Base-by-base conservation (phyloP, 192 early-diverging fungal genomes). In the Umbelopsis ramanniana region DNA sequence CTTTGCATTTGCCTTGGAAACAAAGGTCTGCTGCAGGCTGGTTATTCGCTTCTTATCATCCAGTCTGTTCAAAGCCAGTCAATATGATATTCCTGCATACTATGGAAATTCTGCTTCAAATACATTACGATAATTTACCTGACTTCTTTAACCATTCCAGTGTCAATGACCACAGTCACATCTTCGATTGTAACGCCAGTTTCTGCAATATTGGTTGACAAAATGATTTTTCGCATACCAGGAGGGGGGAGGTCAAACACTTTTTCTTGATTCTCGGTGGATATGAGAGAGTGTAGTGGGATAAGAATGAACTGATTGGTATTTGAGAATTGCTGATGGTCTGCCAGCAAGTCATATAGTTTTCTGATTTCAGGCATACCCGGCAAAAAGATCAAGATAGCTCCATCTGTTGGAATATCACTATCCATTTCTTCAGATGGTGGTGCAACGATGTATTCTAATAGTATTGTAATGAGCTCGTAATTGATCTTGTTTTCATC, bases 131-230 rank as follows among this genome's bases (percentile, higher is more conserved):
- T 6, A 83, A n/a, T 86, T 67, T 85, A 93, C 72, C 84, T 85
- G 38, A 93, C 80, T 52, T 90, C 87, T 72, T 92, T 95, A 21
- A 90, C 92, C 74, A 85, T 86, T 12, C 92, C 93, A 0, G 88
- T 84, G 72, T 95, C 94, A 72, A 95, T 86, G 2, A 94, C 92
- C 70, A 87, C 86, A 1, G 91, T 91, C 8, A 93, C 90, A 81
- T 95, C 94, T 3, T 88, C 86, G 46, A 94, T 93, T 14, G 92
- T 94, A 55, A 94, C 86, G 67, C 93, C 92, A 0, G 93, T 94
- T 74, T 94, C 93, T 23, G 93, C 93, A 77, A 94, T 91, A 69
- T 94, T 94, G 17, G 93, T 94, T 10, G 88, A 77, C 22, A 94
- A 55, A 1, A 94, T 89, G 54, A 94, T 85, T 68, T 94, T 94